A percentile compares a stretch with the other conserved stretches of the same genome.
Conservation (phyloP, 345 rosid genomes). For the Syzygium aqueum region DNA sequence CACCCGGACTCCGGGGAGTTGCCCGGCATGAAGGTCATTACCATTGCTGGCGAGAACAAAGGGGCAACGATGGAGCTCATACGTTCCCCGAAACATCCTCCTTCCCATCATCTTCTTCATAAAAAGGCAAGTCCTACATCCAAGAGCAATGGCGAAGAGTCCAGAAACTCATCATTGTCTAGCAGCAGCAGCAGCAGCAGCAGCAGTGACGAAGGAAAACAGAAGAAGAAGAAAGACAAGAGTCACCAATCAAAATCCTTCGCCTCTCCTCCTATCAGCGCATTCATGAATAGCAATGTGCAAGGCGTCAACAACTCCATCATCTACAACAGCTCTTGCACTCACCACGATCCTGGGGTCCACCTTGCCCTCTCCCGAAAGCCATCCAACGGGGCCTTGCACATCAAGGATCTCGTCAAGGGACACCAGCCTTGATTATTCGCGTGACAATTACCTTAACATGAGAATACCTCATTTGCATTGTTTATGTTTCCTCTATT, state of each 20-base stretch:
- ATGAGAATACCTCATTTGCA: background rate
- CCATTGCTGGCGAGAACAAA: conserved; percentile 84
- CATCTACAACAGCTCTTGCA: conserved; percentile 47
- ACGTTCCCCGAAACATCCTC: conserved; percentile 26
- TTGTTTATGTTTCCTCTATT: background rate
- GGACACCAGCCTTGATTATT: background rate
- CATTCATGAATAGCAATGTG: conserved; percentile 76
- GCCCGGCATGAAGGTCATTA: conserved; percentile 42
- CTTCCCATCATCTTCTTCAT: conserved; percentile 6
- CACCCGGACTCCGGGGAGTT: conserved; percentile 25
- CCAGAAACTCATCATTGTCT: conserved; percentile 8
- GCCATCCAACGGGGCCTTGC: conserved; percentile 23
- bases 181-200: conserved; percentile 21
- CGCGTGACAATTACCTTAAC: background rate
- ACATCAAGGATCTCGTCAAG: conserved; percentile 32
- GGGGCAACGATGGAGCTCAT: conserved; percentile 82
- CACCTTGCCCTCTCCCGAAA: conserved; percentile 47
- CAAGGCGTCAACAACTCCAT: conserved; percentile 87
- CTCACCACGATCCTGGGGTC: conserved; percentile 77
- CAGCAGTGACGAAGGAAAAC: conserved; percentile 31
- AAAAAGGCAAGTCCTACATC: conserved; percentile 9
- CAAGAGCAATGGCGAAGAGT: conserved; percentile 9
- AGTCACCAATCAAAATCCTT: conserved; percentile 6
- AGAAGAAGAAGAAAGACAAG: conserved; percentile 19
- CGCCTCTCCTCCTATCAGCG: conserved; percentile 29